Evolutionary conservation across 371 early-diverging fungal species (phyloP).

Genomic region (Chytridiales sp.): DNA sequence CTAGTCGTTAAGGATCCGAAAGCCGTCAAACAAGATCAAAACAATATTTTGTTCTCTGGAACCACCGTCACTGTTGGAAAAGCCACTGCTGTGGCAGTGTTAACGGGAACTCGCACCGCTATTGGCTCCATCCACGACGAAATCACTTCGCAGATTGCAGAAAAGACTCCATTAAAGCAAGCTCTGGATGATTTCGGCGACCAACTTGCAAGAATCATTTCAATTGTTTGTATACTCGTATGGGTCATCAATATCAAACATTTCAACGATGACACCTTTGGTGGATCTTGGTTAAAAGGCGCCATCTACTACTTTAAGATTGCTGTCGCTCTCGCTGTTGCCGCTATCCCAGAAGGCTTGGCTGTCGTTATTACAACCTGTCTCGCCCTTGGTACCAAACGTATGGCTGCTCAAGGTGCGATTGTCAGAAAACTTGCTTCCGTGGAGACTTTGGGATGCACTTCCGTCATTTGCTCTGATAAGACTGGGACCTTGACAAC

Average conservation of each 20-base stretch:
- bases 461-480: conserved; percentile 96
- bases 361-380: conserved; percentile 97
- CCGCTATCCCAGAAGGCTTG: conserved; percentile 98
- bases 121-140: conserved; percentile 92
- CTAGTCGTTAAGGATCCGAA: conserved; percentile 60
- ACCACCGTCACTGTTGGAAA: conserved; percentile 95
- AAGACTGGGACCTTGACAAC: conserved; percentile 99
- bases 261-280: conserved; percentile 85
- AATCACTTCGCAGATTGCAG: conserved; percentile 77
- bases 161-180: conserved; percentile 92
- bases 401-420: conserved; percentile 96
- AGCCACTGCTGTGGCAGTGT: conserved; percentile 82
- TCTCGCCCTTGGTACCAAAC: conserved; percentile 92
- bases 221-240: conserved; percentile 92
- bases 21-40: conserved; percentile 93
- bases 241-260: conserved; percentile 96
- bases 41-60: conserved; percentile 93
- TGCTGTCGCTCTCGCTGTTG: conserved; percentile 98
- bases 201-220: conserved; percentile 89
- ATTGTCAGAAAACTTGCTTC: conserved; percentile 90
- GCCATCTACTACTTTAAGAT: conserved; percentile 75
- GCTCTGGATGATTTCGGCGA: conserved; percentile 97
- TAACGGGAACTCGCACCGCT: conserved; percentile 83
- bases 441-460: conserved; percentile 97
- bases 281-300: conserved; percentile 68